Evolutionary conservation across 1,139 yeast genomes (phyloP), one percentile per base, ranked within the genome.

Genomic region (Suhomyces choctaworum): DNA sequence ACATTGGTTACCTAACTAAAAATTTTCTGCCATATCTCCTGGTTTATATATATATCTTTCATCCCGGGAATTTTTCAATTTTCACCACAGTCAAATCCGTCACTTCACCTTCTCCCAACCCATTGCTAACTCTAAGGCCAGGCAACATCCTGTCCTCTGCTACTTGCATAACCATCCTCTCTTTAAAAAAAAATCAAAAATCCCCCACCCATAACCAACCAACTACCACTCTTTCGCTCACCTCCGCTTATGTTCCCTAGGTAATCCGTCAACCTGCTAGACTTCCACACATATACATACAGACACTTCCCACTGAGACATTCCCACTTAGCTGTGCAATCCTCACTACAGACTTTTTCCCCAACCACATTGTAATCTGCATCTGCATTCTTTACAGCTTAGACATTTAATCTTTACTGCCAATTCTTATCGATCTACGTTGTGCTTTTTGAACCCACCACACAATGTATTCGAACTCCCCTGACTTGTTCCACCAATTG

Each of bases 401-500:
- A 7, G 17, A 11, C 16, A 10, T n/a, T n/a, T n/a, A n/a, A n/a
- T n/a, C n/a, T n/a, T n/a, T n/a, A n/a, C n/a, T n/a, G n/a, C n/a
- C n/a, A n/a, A n/a, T n/a, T n/a, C n/a, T n/a, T n/a, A n/a, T n/a
- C n/a, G n/a, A n/a, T n/a, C n/a, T n/a, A n/a, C n/a, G n/a, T n/a
- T n/a, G n/a, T n/a, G n/a, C n/a, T n/a, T n/a, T n/a, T n/a, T n/a
- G n/a, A n/a, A n/a, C n/a, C n/a, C n/a, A n/a, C n/a, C 20, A 6
- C 20, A 8, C 20, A 29, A 40, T 40, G 45, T 39, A 24, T 17
- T 27, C 44, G 37, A 41, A 42, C 20, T 58, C 70, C 4, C 73
- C 73, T 14, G 72, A 67, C 51, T 46, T 54, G 26, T 66, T 63
- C 50, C 70, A 64, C 42, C 66, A 62, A 36, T 56, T 62, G 22